Evolutionary conservation across 2,329 filamentous ascomycete genomes (phyloP), one percentile per base, ranked within the genome.

Genomic region (Bipolaris oryzae): DNA sequence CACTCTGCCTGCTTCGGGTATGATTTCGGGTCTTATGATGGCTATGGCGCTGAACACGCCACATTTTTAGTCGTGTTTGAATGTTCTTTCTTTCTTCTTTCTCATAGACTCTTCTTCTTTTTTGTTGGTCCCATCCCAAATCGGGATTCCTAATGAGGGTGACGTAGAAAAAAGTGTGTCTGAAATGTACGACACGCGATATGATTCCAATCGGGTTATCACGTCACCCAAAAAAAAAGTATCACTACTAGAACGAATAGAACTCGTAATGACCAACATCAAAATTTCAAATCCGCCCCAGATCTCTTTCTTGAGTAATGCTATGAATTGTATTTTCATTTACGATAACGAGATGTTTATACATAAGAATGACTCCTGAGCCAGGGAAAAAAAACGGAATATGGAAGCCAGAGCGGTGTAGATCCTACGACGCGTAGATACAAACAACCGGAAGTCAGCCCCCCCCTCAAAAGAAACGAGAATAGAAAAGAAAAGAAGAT

Each of bases 11-110:
- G 63, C 62, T 47, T 77, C 78, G 2, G 78, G 76, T 38, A 59
- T 79, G 46, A 67, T 79, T 13, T 62, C 76, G 10, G 78, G 78
- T 3, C 47, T 78, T 41, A 31, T 80, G 2, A 77, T 76, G 58
- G 61, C 74, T 20, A 76, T 80, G 72, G 77, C 77, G 10, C 55
- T 80, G 33, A 80, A 80, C 61, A 68, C 77, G 10, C 78, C 78
- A 46, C 75, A 78, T 50, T 74, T 72, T 42, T 70, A 66, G 16
- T 45, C n/a, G 13, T 1, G 10, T 7, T 15, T 28, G 15, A 5
- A 11, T 50, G 18, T 35, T 43, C 20, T 10, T 44, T 18, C 10
- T 44, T 23, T 15, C n/a, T 13, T n/a, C 18, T 15, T 37, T 42
- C 42, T 16, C 13, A 35, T 6, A 11, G 7, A 5, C 2, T 10